Evolutionary conservation across 768 basidiomycete genomes (phyloP), one percentile per base, ranked within the genome.

Genomic region (Boletus sensibilis): DNA sequence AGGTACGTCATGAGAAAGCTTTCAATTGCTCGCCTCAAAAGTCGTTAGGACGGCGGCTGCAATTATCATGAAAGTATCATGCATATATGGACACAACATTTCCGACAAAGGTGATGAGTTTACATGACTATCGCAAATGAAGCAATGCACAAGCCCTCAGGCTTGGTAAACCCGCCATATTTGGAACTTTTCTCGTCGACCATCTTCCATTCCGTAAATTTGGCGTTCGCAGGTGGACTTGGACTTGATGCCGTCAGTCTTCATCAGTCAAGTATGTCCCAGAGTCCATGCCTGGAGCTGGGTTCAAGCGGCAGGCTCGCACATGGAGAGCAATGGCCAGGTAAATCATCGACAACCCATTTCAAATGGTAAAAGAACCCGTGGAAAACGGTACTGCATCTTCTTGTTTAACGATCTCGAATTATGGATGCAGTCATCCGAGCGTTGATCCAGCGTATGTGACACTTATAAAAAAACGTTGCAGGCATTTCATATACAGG

Each of bases 401-500:
- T 25, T 55, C 67, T n/a, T 82, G 78, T 20, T 80, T 82, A 63
- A 68, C 14, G 76, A 77, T 38, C 76, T 25, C 60, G 72, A 55
- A 66, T 74, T 37, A 66, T 81, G 42, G 65, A 59, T 53, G 57
- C 53, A 59, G 35, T 58, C 59, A 29, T 52, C 54, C 29, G 41
- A 50, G 48, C 60, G 38, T 25, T 25, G 64, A 64, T 33, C 52
- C 72, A n/a, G n/a, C n/a, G 31, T 68, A 76, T 14, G 80, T 81
- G 55, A 76, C 77, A 6, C 70, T 79, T 29, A 72, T 81, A 18
- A 25, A 25, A 25, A 25, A 25, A 25, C 25, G 25, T 25, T 25
- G 25, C 25, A 25, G 80, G 76, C 1, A 79, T 77, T 3, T 66
- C 80, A 4, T 82, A 81, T 57, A 78, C 79, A 40, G 81, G 79